These are phyloP conservation scores for Pistacia atlantica DNA, from an alignment of 345 rosid species.

Conservation along the genomic window DNA sequence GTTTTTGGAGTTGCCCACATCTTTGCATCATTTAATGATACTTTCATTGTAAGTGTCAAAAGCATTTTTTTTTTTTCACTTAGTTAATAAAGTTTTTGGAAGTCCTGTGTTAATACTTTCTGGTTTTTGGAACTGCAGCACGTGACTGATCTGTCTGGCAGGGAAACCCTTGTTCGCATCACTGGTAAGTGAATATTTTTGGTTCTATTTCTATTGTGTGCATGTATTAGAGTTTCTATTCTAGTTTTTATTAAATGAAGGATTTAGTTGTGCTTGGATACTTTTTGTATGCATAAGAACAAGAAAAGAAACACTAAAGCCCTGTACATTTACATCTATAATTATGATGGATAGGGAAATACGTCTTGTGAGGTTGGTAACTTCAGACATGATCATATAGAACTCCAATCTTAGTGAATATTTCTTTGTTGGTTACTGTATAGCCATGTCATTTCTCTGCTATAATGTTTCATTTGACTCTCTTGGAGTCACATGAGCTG, in stretches of 20 bases:
- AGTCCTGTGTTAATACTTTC: not conserved
- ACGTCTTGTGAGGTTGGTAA: not conserved
- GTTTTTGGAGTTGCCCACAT: conserved; percentile 52
- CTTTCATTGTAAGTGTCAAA: conserved; percentile 42
- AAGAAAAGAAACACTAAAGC: not conserved
- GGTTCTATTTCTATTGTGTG: not conserved
- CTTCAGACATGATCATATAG: not conserved
- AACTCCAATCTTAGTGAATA: not conserved
- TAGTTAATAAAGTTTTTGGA: not conserved
- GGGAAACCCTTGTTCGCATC: conserved; percentile 53
- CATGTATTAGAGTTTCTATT: not conserved
- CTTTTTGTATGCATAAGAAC: too few species aligned
- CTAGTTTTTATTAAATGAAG: too few species aligned
- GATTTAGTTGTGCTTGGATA: too few species aligned
- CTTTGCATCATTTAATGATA: conserved; percentile 50
- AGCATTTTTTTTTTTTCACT: too few species aligned
- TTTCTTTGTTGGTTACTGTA: not conserved
- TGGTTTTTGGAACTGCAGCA: conserved; percentile 32
- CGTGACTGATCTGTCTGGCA: conserved; percentile 53
- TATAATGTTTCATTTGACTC: not conserved
- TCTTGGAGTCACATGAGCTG: not conserved
- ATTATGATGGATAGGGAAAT: too few species aligned
- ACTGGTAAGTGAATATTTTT: conserved; percentile 33
- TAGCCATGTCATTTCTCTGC: not conserved
- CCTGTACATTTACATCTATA: not conserved